Base-by-base conservation (phyloP, 208 protist species). In the Strigomonas oncopelti region DNA sequence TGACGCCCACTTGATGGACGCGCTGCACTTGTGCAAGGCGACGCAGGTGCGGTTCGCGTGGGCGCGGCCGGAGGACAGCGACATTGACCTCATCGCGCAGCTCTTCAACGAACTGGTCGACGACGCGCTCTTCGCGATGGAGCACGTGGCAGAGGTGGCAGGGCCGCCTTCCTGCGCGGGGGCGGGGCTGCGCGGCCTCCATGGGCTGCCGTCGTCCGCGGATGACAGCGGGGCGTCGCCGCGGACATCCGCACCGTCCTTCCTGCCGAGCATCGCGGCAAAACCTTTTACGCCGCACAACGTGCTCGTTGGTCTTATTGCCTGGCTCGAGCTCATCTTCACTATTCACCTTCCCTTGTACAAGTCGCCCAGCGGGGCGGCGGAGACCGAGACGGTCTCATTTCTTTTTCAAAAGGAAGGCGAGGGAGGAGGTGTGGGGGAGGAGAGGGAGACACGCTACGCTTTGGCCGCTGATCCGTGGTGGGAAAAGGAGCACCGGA, bases 281-380 rank as follows among this genome's bases (percentile, higher is more conserved):
- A 38, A 20, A 14, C 60, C 70, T 1, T 74, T 86, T 29, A 86
- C 71, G 2, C 74, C 70, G 16, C 64, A 74, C 57, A 82, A 62
- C 54, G 75, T 87, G 3, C 38, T 90, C 25, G 67, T 75, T 22
- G 81, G 78, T 1, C 62, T 76, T 22, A 54, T 83, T 52, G 28
- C 62, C 1, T 82, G 75, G 75, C 36, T 90, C n/a, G 60, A 42
- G 34, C 42, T 46, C 16, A 57, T 90, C 24, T 54, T 78, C 7
- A 32, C 61, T 18, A 75, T 78, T 11, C 72, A 54, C 29, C 65
- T 75, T 45, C 73, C 63, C 61, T 0, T 71, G 22, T 76, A 76
- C 59, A 53, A 68, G 20, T 62, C 22, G 45, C 51, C 64, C 36
- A 54, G 48, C 25, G 42, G 20, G 53, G 32, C 0, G 28, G 28